Evolutionary conservation across 805 yeast genomes (phyloP), one percentile per base, ranked within the genome.

Genomic region (Wickerhamiella galacta): DNA sequence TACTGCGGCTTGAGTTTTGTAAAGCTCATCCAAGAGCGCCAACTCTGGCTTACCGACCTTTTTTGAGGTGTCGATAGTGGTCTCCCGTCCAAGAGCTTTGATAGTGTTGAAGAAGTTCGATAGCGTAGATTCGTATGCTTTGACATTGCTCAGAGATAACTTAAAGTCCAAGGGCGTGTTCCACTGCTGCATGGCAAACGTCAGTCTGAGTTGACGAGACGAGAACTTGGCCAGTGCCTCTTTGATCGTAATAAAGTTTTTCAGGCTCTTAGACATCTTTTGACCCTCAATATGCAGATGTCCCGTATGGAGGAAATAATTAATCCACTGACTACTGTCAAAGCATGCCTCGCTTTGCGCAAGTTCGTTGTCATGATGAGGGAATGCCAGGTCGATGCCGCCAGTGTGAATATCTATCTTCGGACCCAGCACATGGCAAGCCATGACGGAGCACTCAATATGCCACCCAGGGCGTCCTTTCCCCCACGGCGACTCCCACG

Each of bases 391-490:
- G 59, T 90, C 98, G 34, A 90, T 72, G 43, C 98, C 98, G 37
- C 98, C 98, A 12, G 93, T 75, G 53, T 90, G 98, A 44, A 90
- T 81, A 56, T 90, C 98, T 67, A 90, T 78, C 38, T 66, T 64
- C 15, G 68, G 57, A 4, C 96, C 96, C 24, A 79, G 66, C 30
- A 85, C 67, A 44, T 83, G 93, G 33, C 83, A 68, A 2, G 96
- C 96, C 98, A 90, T 90, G 15, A 90, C 98, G 6, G 95, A 83
- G 66, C 98, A 90, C 59, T 90, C 98, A 54, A 90, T 90, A 54
- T 90, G 98, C 98, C 98, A 90, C 3, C 98, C 98, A 10, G 98
- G 98, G 54, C 98, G 75, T 33, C 98, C 98, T 38, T 64, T 64
- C 17, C 98, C 98, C 96, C 96, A 90, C 18, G 87, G 85, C 2